Percentiles rank a stretch among this genome's conserved stretches.
phyloP scores from a whole-genome alignment of 1,284 basidiomycete species.

The Heliocybe sulcata region DNA sequence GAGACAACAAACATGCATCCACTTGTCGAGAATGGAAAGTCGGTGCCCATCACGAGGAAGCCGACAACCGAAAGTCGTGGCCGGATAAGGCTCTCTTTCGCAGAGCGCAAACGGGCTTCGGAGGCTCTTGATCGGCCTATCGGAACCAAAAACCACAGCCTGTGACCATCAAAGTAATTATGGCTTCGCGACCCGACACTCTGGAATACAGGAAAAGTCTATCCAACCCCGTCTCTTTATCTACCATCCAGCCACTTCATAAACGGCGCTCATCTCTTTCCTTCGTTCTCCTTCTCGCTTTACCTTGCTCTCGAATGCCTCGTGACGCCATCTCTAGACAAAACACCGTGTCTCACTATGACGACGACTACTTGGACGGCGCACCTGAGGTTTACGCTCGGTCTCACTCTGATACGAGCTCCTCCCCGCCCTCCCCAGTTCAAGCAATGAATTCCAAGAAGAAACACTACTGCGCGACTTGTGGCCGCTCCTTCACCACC shows the following conservation, averaged over 20 bases:
- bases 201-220: background rate
- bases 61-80: background rate
- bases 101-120: background rate
- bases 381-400: background rate
- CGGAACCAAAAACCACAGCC: background rate
- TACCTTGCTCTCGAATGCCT: background rate
- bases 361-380: background rate
- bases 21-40: background rate
- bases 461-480: conserved; percentile 54
- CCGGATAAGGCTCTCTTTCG: background rate
- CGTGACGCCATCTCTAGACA: background rate
- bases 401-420: background rate
- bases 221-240: background rate
- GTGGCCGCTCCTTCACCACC: conserved; percentile 73
- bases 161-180: conserved; percentile 1
- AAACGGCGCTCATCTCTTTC: background rate
- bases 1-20: background rate
- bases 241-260: background rate
- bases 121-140: conserved; percentile 1
- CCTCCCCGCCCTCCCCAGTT: background rate
- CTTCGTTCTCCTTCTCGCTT: background rate
- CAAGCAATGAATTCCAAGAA: conserved; percentile 11
- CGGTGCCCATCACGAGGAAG: background rate
- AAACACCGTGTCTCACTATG: background rate
- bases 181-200: background rate